Base-by-base conservation (phyloP, 352 stramenopile species). In the Globisporangium rhizosaccharum region DNA sequence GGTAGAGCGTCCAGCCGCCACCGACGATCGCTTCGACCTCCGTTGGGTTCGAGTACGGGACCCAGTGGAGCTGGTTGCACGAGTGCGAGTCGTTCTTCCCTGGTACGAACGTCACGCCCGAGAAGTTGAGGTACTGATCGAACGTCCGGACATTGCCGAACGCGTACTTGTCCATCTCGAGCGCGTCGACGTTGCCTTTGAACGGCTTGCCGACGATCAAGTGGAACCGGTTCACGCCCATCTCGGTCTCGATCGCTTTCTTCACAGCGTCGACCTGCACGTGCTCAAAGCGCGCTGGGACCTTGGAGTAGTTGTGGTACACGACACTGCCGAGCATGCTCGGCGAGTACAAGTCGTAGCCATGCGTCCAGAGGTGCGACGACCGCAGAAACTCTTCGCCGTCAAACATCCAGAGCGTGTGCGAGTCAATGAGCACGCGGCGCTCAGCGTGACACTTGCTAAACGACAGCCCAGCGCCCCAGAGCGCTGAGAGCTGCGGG, bases 391-490 rank as follows among this genome's bases (percentile, higher is more conserved):
- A 89, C 56, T 89, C 79, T 58, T 89, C 79, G 8, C 79, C 79
- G 44, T 89, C 79, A 50, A 87, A 89, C 73, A 89, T 83, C 79
- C 79, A 89, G 30, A 91, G 69, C 54, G 80, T 92, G 57, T 94
- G 84, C 51, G 82, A 84, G 52, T 94, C 84, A 41, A 94, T 74
- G 2, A 62, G 75, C 53, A 88, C 82, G 15, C 80, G 80, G 20
- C 71, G 76, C 68, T 94, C 84, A 11, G 84, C 82, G 58, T 93
- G 84, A 59, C 84, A 93, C 67, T 93, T 93, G 71, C 73, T 82
- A 53, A 91, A 93, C n/a, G 78, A 90, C 8, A 94, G 63, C 18
- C 84, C 84, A 25, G 80, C 84, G 25, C 84, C 82, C 84, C 84
- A 94, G 9, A 94, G 65, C 36, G 82, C 80, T 36, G 69, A 70